Evolutionary conservation across 345 rosid species (phyloP), one percentile per base, ranked within the genome.

Genomic region (Viola odorata): DNA sequence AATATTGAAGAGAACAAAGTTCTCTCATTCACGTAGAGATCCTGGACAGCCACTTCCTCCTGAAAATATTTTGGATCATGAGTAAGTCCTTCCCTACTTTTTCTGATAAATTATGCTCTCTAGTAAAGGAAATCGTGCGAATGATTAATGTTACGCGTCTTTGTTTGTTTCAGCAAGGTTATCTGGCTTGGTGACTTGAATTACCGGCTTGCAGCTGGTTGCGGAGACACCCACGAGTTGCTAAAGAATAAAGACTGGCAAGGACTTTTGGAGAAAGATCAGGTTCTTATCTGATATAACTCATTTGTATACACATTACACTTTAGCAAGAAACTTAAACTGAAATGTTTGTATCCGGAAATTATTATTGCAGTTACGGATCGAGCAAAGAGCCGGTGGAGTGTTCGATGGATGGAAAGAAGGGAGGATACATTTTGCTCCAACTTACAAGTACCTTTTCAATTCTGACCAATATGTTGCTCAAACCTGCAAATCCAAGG

Each of bases 181-280:
- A 65, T 94, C 57, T 94, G 99, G 99, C 90, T 94, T 5, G 99
- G 99, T n/a, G 99, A 94, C 75, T 79, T 94, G 80, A 94, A 94
- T 62, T 94, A 94, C 62, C 87, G 99, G 51, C 78, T 94, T n/a
- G 90, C 80, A 10, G 72, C 81, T 1, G 67, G 78, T 9, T 37
- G 52, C 3, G 55, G 68, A 12, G 83, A 82, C 66, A 80, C 79
- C 8, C 71, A 70, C 37, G 95, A 82, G 51, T 64, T 85, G 14
- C 71, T 90, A 47, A 65, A 51, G 72, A 85, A 75, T 60, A 63
- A 79, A 68, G 84, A 94, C 37, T 94, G 97, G 99, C 81, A 82
- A 62, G 73, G 82, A n/a, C 92, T 94, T 71, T 63, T 94, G 12
- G 82, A 88, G 74, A 86, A 81, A 70, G 99, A 94, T 77, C 97